Conservation (phyloP, 1,284 basidiomycete species). For the Ceratobasidium sp. region DNA sequence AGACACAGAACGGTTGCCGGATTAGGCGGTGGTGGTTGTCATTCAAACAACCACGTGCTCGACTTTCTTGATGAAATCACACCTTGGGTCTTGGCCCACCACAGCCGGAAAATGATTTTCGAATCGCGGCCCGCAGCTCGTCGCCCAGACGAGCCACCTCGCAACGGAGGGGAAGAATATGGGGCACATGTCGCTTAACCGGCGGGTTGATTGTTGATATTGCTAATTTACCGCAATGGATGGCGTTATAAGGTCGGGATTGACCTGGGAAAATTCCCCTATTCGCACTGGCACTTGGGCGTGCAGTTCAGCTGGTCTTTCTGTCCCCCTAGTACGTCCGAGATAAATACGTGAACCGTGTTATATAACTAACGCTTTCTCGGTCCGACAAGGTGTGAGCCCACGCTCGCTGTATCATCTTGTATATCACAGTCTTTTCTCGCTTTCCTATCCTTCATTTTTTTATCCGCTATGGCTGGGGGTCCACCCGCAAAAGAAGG, state of each 20-base stretch:
- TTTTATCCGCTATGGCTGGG: constrained; percentile 18
- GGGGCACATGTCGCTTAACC: not conserved
- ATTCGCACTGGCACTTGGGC: constrained; percentile 1
- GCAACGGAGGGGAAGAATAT: constrained; percentile 25
- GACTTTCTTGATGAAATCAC: not conserved
- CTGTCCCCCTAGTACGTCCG: constrained; percentile 17
- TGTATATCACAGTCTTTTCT: constrained; percentile 17
- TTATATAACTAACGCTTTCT: not conserved
- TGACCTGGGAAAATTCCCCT: not conserved
- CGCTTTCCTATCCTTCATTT: not conserved
- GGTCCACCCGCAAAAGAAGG: not conserved
- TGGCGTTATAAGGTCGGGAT: not conserved
- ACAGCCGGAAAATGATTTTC: constrained; percentile 18
- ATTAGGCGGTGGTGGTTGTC: too few species aligned
- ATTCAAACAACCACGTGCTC: too few species aligned
- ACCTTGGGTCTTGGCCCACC: not conserved
- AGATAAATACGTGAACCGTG: not conserved
- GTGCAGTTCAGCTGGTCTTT: constrained; percentile 42
- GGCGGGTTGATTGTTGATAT: not conserved
- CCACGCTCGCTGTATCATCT: constrained; percentile 22
- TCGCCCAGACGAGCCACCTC: constrained; percentile 18
- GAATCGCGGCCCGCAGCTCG: constrained; percentile 10
- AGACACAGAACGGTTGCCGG: too few species aligned
- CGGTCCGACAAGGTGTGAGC: not conserved
- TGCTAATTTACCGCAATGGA: constrained; percentile 14